Evolutionary conservation across 2,329 filamentous ascomycete genomes (phyloP).

Genomic region (Paramyrothecium roridum): DNA sequence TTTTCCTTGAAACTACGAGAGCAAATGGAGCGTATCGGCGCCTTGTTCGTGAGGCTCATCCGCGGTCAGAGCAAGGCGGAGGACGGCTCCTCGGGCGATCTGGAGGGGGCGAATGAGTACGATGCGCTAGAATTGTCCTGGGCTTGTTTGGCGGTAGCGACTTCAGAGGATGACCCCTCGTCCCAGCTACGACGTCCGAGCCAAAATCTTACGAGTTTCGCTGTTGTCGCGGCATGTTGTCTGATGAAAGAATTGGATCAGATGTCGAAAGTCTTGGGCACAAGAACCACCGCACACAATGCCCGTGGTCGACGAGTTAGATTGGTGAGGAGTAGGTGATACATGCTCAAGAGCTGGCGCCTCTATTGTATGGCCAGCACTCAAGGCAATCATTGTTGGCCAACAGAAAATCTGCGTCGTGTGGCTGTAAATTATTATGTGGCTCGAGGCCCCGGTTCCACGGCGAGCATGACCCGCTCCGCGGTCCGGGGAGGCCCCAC

Average conservation of each 20-base stretch:
- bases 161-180: not conserved
- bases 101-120: not conserved
- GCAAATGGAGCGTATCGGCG: slow-evolving; percentile 44
- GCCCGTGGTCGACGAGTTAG: too few species aligned
- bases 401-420: too few species aligned
- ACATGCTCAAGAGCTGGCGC: too few species aligned
- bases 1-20: slow-evolving; percentile 48
- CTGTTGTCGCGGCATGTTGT: slow-evolving; percentile 4
- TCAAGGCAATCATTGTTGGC: too few species aligned
- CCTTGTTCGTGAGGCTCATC: slow-evolving; percentile 34
- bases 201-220: slow-evolving; percentile 4
- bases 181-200: not conserved
- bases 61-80: slow-evolving; percentile 7
- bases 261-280: not conserved
- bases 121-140: not conserved
- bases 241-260: not conserved
- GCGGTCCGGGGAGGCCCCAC: not conserved
- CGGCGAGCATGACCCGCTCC: not conserved
- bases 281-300: too few species aligned
- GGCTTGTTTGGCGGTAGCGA: not conserved
- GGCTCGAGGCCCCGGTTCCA: not conserved
- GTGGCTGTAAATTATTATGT: too few species aligned
- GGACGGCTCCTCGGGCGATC: not conserved
- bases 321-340: too few species aligned
- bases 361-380: too few species aligned